Percentiles rank a stretch among this genome's conserved stretches.
These are phyloP conservation scores for Theobroma grandiflorum DNA, from an alignment of 441 rosid genomes.

Conservation along the genomic window DNA sequence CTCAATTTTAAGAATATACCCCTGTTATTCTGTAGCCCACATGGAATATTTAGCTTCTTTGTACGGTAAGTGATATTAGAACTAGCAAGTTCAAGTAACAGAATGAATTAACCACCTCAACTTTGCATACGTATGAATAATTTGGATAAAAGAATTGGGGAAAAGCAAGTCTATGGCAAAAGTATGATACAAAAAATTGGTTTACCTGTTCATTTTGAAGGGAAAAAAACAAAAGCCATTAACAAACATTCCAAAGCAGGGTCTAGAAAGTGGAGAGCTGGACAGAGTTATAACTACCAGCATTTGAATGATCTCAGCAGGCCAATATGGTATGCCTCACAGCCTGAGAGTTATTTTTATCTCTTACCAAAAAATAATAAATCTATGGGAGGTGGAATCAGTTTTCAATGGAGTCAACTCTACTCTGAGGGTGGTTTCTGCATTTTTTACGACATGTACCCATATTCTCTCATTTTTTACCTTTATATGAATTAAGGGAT, in stretches of 20 bases:
- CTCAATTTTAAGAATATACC: not conserved
- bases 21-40: not conserved
- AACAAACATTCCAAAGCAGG: not conserved
- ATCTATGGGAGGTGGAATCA: not conserved
- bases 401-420: conserved; percentile 6
- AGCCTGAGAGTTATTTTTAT: not conserved
- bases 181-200: not conserved
- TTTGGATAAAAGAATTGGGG: not conserved
- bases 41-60: not conserved
- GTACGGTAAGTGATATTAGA: not conserved
- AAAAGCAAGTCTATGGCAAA: not conserved
- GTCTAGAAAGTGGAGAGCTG: not conserved
- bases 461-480: not conserved
- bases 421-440: not conserved
- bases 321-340: not conserved
- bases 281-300: not conserved
- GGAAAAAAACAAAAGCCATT: not conserved
- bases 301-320: not conserved
- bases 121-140: not conserved
- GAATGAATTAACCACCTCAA: not conserved
- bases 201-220: not conserved
- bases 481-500: not conserved
- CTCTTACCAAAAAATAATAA: not conserved
- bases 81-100: not conserved
- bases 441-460: not conserved